Percentiles rank a stretch among this genome's conserved stretches.
These are phyloP conservation scores for Physcia stellaris DNA, from an alignment of 495 filamentous ascomycete genomes.

Conservation along the genomic window DNA sequence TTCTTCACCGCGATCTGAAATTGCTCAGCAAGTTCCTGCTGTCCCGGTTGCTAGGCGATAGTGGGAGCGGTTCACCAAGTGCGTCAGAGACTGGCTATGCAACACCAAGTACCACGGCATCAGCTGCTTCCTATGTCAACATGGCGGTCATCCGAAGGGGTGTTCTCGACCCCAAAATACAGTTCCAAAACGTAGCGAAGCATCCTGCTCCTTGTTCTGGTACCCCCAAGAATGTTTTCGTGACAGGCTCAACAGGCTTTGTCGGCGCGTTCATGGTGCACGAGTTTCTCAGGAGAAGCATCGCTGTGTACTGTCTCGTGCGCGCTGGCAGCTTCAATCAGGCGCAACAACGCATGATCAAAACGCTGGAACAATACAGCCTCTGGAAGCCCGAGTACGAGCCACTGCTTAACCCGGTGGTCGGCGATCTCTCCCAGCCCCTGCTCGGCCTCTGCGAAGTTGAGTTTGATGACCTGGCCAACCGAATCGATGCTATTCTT, in stretches of 20 bases:
- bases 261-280: conserved; percentile 22
- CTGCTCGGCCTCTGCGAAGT: conserved; percentile 15
- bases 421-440: conserved; percentile 19
- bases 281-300: conserved; percentile 16
- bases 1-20: no score
- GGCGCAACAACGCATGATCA: conserved; percentile 11
- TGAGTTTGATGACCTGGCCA: conserved; percentile 16
- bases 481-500: conserved; percentile 17
- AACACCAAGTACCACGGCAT: no score
- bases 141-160: conserved; percentile 14
- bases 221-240: conserved; percentile 13
- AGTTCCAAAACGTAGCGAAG: conserved; percentile 13
- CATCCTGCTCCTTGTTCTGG: background rate
- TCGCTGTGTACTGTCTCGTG: conserved; percentile 17
- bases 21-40: no score
- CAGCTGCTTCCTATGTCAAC: no score
- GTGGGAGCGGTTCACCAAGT: no score
- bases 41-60: no score
- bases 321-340: conserved; percentile 11
- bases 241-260: conserved; percentile 23
- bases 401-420: conserved; percentile 13
- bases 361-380: conserved; percentile 11
- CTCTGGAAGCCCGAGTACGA: conserved; percentile 16
- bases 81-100: no score
- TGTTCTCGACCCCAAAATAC: conserved; percentile 10